These are phyloP conservation scores for Clavariopsis aquatica DNA, from an alignment of 495 filamentous ascomycete genomes.

Conservation along the genomic window DNA sequence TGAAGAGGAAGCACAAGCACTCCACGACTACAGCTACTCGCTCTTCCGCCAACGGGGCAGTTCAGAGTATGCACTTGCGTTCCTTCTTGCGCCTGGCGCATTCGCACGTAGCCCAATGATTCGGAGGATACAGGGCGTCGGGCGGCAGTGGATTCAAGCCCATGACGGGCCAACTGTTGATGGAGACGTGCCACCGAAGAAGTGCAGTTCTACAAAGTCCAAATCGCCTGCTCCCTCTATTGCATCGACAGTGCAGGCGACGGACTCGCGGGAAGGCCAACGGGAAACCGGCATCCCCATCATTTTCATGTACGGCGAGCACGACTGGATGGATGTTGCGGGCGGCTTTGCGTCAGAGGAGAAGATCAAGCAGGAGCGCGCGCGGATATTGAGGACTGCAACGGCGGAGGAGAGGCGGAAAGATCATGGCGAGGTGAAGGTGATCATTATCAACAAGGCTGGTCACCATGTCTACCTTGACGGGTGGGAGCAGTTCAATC, in stretches of 20 bases:
- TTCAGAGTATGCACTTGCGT: slow-evolving; percentile 91
- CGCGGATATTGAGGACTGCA: slow-evolving; percentile 56
- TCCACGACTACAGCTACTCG: slow-evolving; percentile 90
- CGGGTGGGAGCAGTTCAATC: slow-evolving; percentile 86
- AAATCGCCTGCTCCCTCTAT: slow-evolving; percentile 21
- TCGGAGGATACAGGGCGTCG: slow-evolving; percentile 81
- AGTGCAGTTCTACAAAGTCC: slow-evolving; percentile 13
- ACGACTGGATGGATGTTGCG: slow-evolving; percentile 96
- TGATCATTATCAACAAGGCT: slow-evolving; percentile 76
- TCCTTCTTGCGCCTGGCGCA: slow-evolving; percentile 89
- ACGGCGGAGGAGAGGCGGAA: slow-evolving; percentile 66
- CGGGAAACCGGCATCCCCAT: slow-evolving; percentile 79
- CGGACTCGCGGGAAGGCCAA: slow-evolving; percentile 3
- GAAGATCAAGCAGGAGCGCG: slow-evolving; percentile 71
- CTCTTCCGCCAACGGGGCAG: slow-evolving; percentile 92
- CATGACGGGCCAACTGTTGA: slow-evolving; percentile 38
- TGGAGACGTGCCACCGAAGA: slow-evolving; percentile 29
- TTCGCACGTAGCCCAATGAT: slow-evolving; percentile 88
- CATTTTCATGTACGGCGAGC: slow-evolving; percentile 91
- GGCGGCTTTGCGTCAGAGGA: slow-evolving; percentile 80
- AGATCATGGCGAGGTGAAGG: slow-evolving; percentile 78
- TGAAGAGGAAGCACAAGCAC: slow-evolving; percentile 72
- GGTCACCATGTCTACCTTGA: slow-evolving; percentile 95
- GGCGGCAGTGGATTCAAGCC: slow-evolving; percentile 51
- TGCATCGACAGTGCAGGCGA: slow-evolving; percentile 7